A percentile compares a stretch with the other conserved stretches of the same genome.
These are phyloP conservation scores for Backusella circina DNA, from an alignment of 192 early-diverging fungal genomes.

Conservation along the genomic window DNA sequence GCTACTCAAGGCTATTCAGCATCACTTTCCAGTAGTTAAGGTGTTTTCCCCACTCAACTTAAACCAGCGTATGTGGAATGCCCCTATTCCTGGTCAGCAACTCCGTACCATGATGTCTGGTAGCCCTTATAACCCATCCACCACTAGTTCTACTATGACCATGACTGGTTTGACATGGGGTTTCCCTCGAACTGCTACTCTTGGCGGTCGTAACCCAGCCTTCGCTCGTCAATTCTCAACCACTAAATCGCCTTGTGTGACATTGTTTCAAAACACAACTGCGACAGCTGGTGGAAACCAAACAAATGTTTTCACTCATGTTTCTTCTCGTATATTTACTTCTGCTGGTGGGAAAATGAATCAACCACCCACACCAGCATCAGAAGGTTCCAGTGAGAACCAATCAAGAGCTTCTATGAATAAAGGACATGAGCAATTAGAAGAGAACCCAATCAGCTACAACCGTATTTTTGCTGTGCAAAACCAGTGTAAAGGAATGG, in stretches of 20 bases:
- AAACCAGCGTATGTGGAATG: not conserved
- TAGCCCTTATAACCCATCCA: not conserved
- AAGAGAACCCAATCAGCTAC: conserved; percentile 1
- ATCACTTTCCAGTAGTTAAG: conserved; percentile 12
- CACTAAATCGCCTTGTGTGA: not conserved
- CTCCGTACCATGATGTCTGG: conserved; percentile 1
- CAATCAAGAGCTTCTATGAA: not conserved
- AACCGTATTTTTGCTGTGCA: conserved; percentile 4
- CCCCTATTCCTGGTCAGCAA: not conserved
- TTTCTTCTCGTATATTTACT: conserved; percentile 25
- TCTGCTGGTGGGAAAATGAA: conserved; percentile 3
- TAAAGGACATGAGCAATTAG: not conserved
- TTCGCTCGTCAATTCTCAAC: conserved; percentile 12
- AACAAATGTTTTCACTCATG: conserved; percentile 7
- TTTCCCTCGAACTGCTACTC: conserved; percentile 6
- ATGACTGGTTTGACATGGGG: conserved; percentile 11
- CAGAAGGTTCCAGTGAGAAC: not conserved
- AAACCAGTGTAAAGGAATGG: conserved; percentile 2
- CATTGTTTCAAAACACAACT: conserved; percentile 3
- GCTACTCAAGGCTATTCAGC: not conserved
- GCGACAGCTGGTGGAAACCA: not conserved
- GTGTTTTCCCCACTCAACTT: not conserved
- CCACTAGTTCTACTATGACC: not conserved
- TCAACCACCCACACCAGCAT: not conserved
- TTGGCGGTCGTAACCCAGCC: not conserved